A percentile compares a stretch with the other conserved stretches of the same genome.
phyloP scores from a whole-genome alignment of 2,329 filamentous ascomycete species.

The Curvularia hawaiiensis region DNA sequence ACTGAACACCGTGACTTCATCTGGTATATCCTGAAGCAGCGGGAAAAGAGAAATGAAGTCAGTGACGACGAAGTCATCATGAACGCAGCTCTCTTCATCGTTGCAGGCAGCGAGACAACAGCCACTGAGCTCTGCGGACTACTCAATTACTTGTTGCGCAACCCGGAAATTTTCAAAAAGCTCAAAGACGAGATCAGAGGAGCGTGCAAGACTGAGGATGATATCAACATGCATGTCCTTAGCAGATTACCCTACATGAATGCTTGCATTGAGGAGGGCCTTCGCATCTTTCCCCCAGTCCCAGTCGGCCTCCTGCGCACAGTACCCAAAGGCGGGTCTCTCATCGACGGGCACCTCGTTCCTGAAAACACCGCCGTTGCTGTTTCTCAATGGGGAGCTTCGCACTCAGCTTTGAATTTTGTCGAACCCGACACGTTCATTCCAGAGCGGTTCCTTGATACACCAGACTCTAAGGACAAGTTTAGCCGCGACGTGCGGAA shows the following conservation, averaged over 20 bases:
- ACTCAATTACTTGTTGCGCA: constrained; percentile 37
- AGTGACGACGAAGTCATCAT: constrained; percentile 40
- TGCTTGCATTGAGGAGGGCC: constrained; percentile 54
- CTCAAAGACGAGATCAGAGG: constrained; percentile 35
- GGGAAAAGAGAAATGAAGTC: constrained; percentile 43
- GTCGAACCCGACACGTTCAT: constrained; percentile 38
- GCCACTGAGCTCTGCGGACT: constrained; percentile 42
- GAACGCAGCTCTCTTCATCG: constrained; percentile 41
- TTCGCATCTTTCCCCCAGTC: constrained; percentile 55
- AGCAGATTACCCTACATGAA: constrained; percentile 48
- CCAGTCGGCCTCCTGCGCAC: constrained; percentile 48
- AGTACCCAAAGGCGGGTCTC: constrained; percentile 43
- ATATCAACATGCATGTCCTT: constrained; percentile 42
- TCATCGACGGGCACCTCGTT: constrained; percentile 47
- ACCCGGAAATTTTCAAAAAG: constrained; percentile 30
- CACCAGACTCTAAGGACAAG: constrained; percentile 17
- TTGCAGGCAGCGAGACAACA: constrained; percentile 44
- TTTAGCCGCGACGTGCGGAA: constrained; percentile 35
- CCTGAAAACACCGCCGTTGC: constrained; percentile 40
- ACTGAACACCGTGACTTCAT: constrained; percentile 45
- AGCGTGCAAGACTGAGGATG: constrained; percentile 34
- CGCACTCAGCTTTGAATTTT: constrained; percentile 42
- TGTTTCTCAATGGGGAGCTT: constrained; percentile 36
- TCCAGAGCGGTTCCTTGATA: constrained; percentile 45
- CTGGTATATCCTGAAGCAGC: constrained; percentile 42